These are phyloP conservation scores for Phytophthora brassicae DNA, from an alignment of 352 stramenopile species.

Conservation along the genomic window DNA sequence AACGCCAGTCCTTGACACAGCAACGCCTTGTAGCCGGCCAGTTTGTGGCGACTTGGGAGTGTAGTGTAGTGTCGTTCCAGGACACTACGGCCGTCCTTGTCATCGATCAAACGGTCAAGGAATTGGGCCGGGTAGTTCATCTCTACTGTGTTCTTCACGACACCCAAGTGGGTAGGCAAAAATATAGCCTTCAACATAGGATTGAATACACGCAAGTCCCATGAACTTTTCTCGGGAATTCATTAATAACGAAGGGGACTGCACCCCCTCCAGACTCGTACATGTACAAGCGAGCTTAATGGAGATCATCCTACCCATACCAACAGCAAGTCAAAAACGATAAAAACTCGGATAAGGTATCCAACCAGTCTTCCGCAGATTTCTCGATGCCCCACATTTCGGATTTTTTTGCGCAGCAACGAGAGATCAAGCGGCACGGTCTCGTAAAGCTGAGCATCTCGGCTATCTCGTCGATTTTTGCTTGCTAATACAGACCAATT, in stretches of 20 bases:
- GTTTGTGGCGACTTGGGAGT: constrained; percentile 19
- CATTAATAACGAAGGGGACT: constrained; percentile 48
- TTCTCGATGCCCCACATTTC: no score
- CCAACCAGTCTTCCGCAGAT: no score
- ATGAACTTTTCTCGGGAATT: constrained; percentile 39
- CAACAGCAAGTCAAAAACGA: no score
- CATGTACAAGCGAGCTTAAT: constrained; percentile 40
- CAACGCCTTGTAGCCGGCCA: constrained; percentile 29
- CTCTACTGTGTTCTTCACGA: constrained; percentile 33
- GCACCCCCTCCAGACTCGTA: constrained; percentile 39
- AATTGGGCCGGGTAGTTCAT: constrained; percentile 49
- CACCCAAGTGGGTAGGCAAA: constrained; percentile 28
- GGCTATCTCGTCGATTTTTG: no score
- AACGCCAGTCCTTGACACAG: constrained; percentile 33
- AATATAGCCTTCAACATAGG: constrained; percentile 37
- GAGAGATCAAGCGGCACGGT: no score
- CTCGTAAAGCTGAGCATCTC: no score
- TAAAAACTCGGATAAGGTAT: no score
- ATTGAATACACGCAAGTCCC: constrained; percentile 28
- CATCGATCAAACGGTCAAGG: constrained; percentile 29
- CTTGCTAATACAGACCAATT: no score
- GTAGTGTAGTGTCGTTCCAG: constrained; percentile 26
- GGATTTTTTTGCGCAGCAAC: no score
- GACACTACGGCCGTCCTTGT: constrained; percentile 26
- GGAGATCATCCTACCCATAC: constrained; percentile 58